Base-by-base conservation (phyloP, 2,329 filamentous ascomycete species). In the Aspergillus clavatus region DNA sequence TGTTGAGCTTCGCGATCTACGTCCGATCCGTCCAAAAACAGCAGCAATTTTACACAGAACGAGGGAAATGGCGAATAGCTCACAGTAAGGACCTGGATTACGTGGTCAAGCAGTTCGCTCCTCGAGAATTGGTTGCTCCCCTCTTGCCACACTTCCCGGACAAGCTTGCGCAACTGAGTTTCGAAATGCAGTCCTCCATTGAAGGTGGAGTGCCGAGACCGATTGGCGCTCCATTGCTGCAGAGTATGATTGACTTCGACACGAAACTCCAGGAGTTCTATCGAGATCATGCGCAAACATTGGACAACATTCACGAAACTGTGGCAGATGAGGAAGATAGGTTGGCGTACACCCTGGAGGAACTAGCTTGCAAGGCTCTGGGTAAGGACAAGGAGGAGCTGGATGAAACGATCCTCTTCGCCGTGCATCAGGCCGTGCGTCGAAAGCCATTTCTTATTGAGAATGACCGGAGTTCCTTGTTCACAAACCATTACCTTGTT, bases 121-220 rank as follows among this genome's bases (percentile, higher is more conserved):
- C 73, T 22, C 65, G 63, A 2, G 60, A 71, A 22, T 50, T 74
- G 21, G 51, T 82, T 3, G 56, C 71, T 10, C 67, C 72, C 2
- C 57, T 83, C 3, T 46, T 76, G 7, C 71, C 74, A 3, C 75
- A 76, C 56, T 65, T 83, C 3, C 80, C 80, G 0, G 56, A 62
- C 24, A 31, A 41, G 1, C 43, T 56, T 11, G 57, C 66, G 5
- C 43, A 57, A 39, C 44, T 60, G 27, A 56, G 56, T 11, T 33
- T 46, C 4, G 54, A 65, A 19, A 56, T 69, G 27, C 68, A 71
- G 43, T 48, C 59, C n/a, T 47, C 56, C 3, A 61, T 63, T 10
- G 68, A 72, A 48, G 71, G 71, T 23, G 68, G 69, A 24, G 58
- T 73, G 3, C 71, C 71, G 4, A 57, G 69, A 27, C 58, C 60